A percentile compares a stretch with the other conserved stretches of the same genome.
Evolutionary conservation across 768 basidiomycete species (phyloP).

Genomic region (Melanogaster broomeanus): DNA sequence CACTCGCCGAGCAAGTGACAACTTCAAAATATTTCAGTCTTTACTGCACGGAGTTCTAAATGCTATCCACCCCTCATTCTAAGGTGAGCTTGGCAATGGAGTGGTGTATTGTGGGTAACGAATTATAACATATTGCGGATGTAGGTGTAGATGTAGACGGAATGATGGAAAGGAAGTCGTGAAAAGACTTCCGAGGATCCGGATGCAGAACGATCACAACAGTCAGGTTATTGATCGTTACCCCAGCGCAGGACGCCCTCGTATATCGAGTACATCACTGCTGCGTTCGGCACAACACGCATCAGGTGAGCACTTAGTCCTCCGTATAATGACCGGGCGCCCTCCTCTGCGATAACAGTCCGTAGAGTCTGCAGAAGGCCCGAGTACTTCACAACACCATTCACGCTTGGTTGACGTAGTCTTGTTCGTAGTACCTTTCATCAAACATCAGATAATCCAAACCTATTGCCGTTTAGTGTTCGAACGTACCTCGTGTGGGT

Average conservation of each 20-base stretch:
- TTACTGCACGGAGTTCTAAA: too few species aligned
- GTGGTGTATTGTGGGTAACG: constrained; percentile 29
- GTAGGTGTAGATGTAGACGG: constrained; percentile 13
- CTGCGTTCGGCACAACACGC: constrained; percentile 96
- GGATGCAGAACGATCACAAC: too few species aligned
- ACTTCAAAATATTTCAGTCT: too few species aligned
- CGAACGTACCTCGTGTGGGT: constrained; percentile 90
- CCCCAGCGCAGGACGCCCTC: constrained; percentile 77
- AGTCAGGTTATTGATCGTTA: constrained; percentile 1
- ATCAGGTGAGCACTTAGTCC: constrained; percentile 94
- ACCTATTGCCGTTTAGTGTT: neutral
- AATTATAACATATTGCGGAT: constrained; percentile 7
- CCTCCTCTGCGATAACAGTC: constrained; percentile 89
- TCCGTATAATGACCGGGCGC: constrained; percentile 80
- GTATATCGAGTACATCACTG: constrained; percentile 96
- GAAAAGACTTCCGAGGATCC: neutral
- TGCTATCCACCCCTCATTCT: too few species aligned
- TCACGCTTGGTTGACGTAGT: constrained; percentile 81
- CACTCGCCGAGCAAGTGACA: neutral
- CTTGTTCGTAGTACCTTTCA: constrained; percentile 86
- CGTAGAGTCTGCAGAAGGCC: constrained; percentile 84
- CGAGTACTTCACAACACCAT: constrained; percentile 81
- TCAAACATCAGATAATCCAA: constrained; percentile 2
- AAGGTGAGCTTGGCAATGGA: constrained; percentile 16
- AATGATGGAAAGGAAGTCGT: neutral